These are phyloP conservation scores for Penicillium sp. DNA, from an alignment of 2,329 filamentous ascomycete species.

Conservation along the genomic window DNA sequence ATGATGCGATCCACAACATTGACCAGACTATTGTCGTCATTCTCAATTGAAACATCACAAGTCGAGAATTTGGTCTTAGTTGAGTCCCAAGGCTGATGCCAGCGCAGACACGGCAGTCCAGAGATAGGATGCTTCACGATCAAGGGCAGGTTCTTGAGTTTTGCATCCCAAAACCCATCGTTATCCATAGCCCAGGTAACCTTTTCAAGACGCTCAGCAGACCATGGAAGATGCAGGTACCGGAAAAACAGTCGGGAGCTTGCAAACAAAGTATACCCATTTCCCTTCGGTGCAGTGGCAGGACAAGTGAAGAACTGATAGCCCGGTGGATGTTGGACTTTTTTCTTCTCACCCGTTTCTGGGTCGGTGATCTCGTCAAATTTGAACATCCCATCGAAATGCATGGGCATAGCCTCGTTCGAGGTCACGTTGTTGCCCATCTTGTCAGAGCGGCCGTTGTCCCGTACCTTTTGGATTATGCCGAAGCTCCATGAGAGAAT, in stretches of 20 bases:
- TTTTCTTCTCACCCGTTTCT: slow-evolving; percentile 42
- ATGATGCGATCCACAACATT: slow-evolving; percentile 45
- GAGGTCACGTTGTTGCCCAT: slow-evolving; percentile 56
- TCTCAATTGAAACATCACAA: slow-evolving; percentile 48
- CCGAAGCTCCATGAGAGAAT: slow-evolving; percentile 57
- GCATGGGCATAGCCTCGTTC: slow-evolving; percentile 58
- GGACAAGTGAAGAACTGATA: slow-evolving; percentile 56
- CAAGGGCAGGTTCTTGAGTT: slow-evolving; percentile 48
- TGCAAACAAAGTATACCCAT: slow-evolving; percentile 57
- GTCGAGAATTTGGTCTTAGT: slow-evolving; percentile 54
- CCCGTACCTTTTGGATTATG: slow-evolving; percentile 53
- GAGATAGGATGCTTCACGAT: slow-evolving; percentile 50
- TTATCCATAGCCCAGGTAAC: slow-evolving; percentile 52
- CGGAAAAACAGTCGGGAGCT: slow-evolving; percentile 53
- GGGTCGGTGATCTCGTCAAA: slow-evolving; percentile 44
- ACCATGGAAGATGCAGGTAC: slow-evolving; percentile 43
- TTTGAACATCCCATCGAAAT: slow-evolving; percentile 60
- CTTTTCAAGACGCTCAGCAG: slow-evolving; percentile 17
- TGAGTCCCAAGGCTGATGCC: slow-evolving; percentile 57
- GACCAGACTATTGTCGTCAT: slow-evolving; percentile 38
- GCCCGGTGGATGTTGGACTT: slow-evolving; percentile 47
- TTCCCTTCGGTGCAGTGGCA: slow-evolving; percentile 48
- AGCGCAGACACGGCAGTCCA: slow-evolving; percentile 52
- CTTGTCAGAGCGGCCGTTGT: slow-evolving; percentile 45
- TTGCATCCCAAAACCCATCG: slow-evolving; percentile 48